phyloP scores from a whole-genome alignment of 2,329 filamentous ascomycete genomes.

The Coniella vitis region DNA sequence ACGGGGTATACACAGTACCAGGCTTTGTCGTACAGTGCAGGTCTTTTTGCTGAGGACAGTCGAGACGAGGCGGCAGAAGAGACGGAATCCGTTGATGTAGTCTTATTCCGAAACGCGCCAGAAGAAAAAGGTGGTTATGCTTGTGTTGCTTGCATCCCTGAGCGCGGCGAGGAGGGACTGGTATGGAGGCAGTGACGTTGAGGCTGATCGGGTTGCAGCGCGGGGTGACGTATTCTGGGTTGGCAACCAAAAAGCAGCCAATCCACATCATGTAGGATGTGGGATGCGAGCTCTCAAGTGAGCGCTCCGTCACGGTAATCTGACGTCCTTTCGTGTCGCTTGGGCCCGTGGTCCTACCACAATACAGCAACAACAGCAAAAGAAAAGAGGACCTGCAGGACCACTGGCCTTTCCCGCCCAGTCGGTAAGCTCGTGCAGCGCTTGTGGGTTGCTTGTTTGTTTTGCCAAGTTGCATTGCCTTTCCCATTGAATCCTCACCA shows the following conservation, averaged over 20 bases:
- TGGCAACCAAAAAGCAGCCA: conserved; percentile 2
- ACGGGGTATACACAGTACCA: too few species aligned
- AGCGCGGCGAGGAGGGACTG: not conserved
- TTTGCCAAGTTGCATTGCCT: not conserved
- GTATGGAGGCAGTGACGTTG: not conserved
- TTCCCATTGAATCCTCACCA: not conserved
- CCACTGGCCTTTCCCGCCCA: not conserved
- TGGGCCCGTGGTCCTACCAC: not conserved
- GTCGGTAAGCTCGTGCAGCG: not conserved
- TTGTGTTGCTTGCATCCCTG: not conserved
- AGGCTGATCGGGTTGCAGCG: not conserved
- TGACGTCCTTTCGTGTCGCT: not conserved
- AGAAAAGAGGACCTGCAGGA: not conserved
- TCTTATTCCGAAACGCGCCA: not conserved
- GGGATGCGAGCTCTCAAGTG: not conserved
- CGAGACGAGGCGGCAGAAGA: not conserved
- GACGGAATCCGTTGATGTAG: not conserved
- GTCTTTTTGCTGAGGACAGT: too few species aligned
- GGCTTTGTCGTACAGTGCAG: too few species aligned
- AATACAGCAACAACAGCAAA: not conserved
- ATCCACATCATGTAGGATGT: not conserved
- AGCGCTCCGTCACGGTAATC: not conserved
- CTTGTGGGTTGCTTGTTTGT: not conserved
- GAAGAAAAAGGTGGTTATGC: not conserved
- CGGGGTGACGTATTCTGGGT: not conserved